phyloP scores from a whole-genome alignment of 345 rosid species.

The Garcia nutans region DNA sequence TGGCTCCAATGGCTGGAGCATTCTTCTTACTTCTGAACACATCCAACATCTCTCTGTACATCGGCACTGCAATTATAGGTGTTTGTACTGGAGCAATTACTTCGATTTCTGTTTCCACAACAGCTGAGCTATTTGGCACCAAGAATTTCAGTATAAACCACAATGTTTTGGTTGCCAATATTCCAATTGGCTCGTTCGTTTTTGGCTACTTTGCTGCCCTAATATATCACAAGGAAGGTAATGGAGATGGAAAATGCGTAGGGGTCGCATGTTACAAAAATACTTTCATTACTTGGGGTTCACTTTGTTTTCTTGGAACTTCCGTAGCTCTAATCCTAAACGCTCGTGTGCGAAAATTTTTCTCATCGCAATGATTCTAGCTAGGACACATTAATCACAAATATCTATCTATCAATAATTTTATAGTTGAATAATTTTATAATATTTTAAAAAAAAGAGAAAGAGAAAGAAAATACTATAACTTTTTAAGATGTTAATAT shows the following conservation, averaged over 20 bases:
- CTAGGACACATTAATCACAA: too few species aligned
- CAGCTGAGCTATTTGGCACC: conserved; percentile 74
- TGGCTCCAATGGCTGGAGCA: conserved; percentile 60
- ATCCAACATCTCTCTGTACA: conserved; percentile 41
- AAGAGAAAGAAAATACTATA: too few species aligned
- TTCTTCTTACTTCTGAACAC: conserved; percentile 56
- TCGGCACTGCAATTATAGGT: conserved; percentile 68
- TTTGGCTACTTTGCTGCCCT: conserved; percentile 75
- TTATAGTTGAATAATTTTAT: too few species aligned
- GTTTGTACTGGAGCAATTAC: conserved; percentile 75
- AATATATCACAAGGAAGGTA: conserved; percentile 44
- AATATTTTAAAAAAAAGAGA: too few species aligned
- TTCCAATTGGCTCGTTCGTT: conserved; percentile 75
- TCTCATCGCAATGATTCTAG: conserved; percentile 14
- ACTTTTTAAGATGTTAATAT: too few species aligned
- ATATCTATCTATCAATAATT: too few species aligned
- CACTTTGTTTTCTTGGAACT: conserved; percentile 53
- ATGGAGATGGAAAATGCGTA: conserved; percentile 49
- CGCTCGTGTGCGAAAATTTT: conserved; percentile 54
- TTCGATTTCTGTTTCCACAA: conserved; percentile 63
- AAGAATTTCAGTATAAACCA: conserved; percentile 79
- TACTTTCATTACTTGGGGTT: conserved; percentile 74
- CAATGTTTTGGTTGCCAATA: conserved; percentile 67
- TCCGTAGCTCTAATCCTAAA: conserved; percentile 49
- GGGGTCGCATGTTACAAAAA: conserved; percentile 61